A percentile compares a stretch with the other conserved stretches of the same genome.
Conservation (phyloP, 106 monocot species). For the Acanthochlamys bracteata region DNA sequence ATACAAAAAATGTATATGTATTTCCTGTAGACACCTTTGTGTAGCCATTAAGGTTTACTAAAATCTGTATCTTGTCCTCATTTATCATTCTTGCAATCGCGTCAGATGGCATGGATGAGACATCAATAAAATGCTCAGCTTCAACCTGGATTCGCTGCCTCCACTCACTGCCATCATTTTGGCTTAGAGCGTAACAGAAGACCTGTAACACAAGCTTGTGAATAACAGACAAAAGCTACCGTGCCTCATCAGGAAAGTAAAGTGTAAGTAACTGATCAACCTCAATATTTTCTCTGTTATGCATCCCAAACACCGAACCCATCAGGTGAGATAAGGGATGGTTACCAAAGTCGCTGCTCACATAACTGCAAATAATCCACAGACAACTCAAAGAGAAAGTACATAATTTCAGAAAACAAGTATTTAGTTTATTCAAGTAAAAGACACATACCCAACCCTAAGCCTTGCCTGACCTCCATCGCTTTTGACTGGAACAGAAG, state of each 20-base stretch:
- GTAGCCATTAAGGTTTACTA: constrained; percentile 97
- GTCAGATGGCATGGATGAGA: constrained; percentile 90
- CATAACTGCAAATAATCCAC: constrained; percentile 82
- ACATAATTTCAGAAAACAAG: too few relatives aligned
- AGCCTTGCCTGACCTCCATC: constrained; percentile 57
- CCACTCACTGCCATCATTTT: constrained; percentile 93
- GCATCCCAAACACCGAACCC: constrained; percentile 99
- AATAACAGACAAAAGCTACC: background rate
- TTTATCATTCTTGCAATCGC: constrained; percentile 80
- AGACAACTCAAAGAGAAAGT: too few relatives aligned
- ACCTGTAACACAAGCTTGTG: constrained; percentile 32
- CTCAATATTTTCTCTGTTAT: constrained; percentile 79
- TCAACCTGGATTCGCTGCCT: constrained; percentile 78
- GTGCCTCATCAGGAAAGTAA: background rate
- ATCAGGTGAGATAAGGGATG: constrained; percentile 95
- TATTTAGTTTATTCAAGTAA: too few relatives aligned
- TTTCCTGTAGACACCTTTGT: constrained; percentile 76
- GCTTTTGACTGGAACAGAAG: constrained; percentile 58
- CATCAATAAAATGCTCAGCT: constrained; percentile 86
- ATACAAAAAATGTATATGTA: too few relatives aligned
- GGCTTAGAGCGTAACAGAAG: constrained; percentile 97
- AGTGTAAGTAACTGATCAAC: constrained; percentile 18
- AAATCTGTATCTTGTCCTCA: constrained; percentile 83
- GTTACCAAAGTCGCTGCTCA: constrained; percentile 98
- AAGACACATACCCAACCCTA: constrained; percentile 62